These are phyloP conservation scores for Phyllosticta paracitricarpa DNA, from an alignment of 2,329 filamentous ascomycete genomes.

Conservation along the genomic window DNA sequence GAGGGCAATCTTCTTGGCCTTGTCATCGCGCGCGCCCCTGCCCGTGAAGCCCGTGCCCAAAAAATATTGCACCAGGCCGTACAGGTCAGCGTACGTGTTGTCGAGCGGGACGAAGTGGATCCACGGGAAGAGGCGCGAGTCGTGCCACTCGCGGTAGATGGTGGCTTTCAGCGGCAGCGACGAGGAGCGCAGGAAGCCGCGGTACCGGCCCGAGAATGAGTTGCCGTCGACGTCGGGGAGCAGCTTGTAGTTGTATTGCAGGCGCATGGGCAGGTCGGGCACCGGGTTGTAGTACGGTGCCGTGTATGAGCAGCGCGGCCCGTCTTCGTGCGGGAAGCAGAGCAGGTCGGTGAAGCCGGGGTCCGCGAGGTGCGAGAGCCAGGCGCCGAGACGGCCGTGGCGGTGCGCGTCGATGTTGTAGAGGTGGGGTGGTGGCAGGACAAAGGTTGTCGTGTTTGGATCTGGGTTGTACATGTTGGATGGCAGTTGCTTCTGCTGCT, in stretches of 20 bases:
- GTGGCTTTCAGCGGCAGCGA: constrained; percentile 58
- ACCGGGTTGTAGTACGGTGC: constrained; percentile 30
- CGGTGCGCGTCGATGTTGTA: constrained; percentile 28
- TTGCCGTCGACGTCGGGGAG: constrained; percentile 63
- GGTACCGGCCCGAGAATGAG: constrained; percentile 54
- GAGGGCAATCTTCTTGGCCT: constrained; percentile 54
- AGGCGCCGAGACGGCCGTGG: constrained; percentile 26
- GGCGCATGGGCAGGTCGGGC: constrained; percentile 23
- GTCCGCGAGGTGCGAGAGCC: constrained; percentile 31
- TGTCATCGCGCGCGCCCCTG: constrained; percentile 34
- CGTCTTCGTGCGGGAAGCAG: constrained; percentile 30
- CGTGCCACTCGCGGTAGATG: constrained; percentile 72
- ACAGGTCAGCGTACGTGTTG: constrained; percentile 60
- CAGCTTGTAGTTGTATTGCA: constrained; percentile 60
- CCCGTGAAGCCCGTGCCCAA: neutral
- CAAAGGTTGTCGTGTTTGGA: constrained; percentile 23
- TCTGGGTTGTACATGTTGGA: neutral
- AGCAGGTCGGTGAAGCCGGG: constrained; percentile 34
- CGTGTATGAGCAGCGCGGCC: constrained; percentile 38
- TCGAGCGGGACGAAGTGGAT: constrained; percentile 74
- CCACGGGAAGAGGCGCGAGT: constrained; percentile 64
- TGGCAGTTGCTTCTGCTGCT: neutral
- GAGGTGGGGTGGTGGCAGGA: constrained; percentile 23
- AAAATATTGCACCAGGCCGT: constrained; percentile 66
- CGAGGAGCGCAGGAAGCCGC: constrained; percentile 55